Conservation (phyloP, 83 land plant genomes). For the Larix sibirica region DNA sequence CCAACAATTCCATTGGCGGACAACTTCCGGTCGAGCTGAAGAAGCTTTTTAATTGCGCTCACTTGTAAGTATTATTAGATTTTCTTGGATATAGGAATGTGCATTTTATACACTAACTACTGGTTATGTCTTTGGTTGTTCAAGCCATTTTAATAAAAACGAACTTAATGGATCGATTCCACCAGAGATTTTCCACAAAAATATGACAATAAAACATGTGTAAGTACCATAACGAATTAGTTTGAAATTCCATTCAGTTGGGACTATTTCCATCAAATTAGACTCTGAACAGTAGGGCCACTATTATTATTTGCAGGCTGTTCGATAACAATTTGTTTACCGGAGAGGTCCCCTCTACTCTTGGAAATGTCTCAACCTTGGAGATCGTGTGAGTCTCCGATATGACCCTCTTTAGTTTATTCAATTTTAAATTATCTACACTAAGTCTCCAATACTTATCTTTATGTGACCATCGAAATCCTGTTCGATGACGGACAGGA, state of each 20-base stretch:
- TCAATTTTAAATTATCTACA: too few relatives aligned
- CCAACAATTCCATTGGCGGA: slow-evolving; percentile 52
- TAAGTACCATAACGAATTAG: not conserved
- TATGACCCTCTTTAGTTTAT: too few relatives aligned
- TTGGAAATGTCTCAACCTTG: slow-evolving; percentile 54
- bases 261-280: not conserved
- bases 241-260: not conserved
- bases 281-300: not conserved
- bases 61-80: slow-evolving; percentile 39
- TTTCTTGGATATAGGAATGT: too few relatives aligned
- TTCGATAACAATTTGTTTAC: slow-evolving; percentile 40
- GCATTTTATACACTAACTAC: not conserved
- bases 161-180: slow-evolving; percentile 7
- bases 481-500: not conserved
- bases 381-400: slow-evolving; percentile 61
- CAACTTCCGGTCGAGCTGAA: slow-evolving; percentile 54
- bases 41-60: slow-evolving; percentile 33
- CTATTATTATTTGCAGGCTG: slow-evolving; percentile 27
- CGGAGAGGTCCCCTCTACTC: slow-evolving; percentile 51
- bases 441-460: too few relatives aligned
- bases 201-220: too few relatives aligned
- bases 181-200: too few relatives aligned
- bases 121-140: not conserved
- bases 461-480: too few relatives aligned
- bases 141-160: slow-evolving; percentile 45